Percentiles rank a stretch among this genome's conserved stretches.
Evolutionary conservation across 164 flowering plant genomes (phyloP).

Genomic region (Taxillus chinensis): DNA sequence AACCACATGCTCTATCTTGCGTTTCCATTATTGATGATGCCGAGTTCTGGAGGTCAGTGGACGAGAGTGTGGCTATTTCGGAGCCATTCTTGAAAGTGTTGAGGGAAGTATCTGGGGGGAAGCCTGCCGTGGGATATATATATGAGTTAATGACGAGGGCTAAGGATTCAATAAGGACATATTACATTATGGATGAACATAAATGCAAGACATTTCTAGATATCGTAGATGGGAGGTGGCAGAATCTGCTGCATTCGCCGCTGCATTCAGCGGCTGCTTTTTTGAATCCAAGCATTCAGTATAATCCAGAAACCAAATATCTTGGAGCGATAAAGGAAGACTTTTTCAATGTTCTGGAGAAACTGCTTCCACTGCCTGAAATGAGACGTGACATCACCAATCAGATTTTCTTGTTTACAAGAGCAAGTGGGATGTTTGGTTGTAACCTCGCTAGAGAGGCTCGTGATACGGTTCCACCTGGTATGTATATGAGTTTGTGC

Average conservation of each 20-base stretch:
- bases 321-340: slow-evolving; percentile 63
- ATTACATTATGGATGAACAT: slow-evolving; percentile 86
- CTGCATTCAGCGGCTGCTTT: slow-evolving; percentile 92
- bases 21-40: slow-evolving; percentile 53
- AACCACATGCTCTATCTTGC: slow-evolving; percentile 52
- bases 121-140: slow-evolving; percentile 70
- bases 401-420: slow-evolving; percentile 54
- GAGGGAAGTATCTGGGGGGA: slow-evolving; percentile 81
- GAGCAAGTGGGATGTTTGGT: slow-evolving; percentile 77
- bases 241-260: slow-evolving; percentile 76
- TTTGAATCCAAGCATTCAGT: slow-evolving; percentile 84
- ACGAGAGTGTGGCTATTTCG: slow-evolving; percentile 80
- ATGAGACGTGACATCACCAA: slow-evolving; percentile 67
- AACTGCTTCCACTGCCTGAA: slow-evolving; percentile 71
- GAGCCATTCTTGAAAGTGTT: slow-evolving; percentile 77
- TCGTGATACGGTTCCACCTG: slow-evolving; percentile 64
- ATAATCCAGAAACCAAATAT: slow-evolving; percentile 72
- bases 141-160: slow-evolving; percentile 84
- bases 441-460: slow-evolving; percentile 81
- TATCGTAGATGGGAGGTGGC: slow-evolving; percentile 81
- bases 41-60: slow-evolving; percentile 81
- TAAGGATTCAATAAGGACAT: slow-evolving; percentile 84
- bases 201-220: slow-evolving; percentile 82
- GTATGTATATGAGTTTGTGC: slow-evolving; percentile 23
- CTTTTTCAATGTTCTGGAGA: slow-evolving; percentile 63